Conservation (phyloP, 768 basidiomycete genomes). For the Lactarius psammicola region DNA sequence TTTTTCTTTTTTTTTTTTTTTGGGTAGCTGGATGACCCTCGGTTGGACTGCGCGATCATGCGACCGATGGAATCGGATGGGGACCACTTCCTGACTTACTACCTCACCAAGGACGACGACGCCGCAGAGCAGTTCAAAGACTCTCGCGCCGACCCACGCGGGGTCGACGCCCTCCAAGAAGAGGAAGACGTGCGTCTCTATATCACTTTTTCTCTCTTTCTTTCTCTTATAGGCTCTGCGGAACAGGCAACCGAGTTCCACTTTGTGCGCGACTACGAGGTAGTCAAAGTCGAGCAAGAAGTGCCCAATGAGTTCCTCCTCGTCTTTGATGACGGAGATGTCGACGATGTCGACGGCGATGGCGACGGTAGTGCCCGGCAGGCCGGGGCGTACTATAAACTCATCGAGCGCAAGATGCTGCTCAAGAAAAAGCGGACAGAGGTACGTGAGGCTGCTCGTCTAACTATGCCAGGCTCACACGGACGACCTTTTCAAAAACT, state of each 20-base stretch:
- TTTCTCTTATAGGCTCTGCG: neutral
- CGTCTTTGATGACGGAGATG: conserved; percentile 59
- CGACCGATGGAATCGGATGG: conserved; percentile 87
- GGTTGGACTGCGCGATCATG: conserved; percentile 81
- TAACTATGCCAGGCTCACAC: neutral
- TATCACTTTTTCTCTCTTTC: no score
- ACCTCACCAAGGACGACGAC: conserved; percentile 74
- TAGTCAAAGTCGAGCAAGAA: conserved; percentile 82
- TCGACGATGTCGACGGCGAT: conserved; percentile 34
- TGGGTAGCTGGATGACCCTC: conserved; percentile 66
- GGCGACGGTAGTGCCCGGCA: conserved; percentile 33
- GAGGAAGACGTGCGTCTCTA: conserved; percentile 51
- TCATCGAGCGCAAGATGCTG: conserved; percentile 84
- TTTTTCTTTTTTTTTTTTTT: no score
- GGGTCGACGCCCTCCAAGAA: conserved; percentile 45
- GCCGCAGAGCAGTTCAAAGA: conserved; percentile 65
- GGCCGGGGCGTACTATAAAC: conserved; percentile 81
- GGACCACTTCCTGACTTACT: conserved; percentile 85
- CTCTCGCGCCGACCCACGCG: conserved; percentile 43
- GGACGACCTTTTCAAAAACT: no score
- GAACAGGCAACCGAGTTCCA: conserved; percentile 66
- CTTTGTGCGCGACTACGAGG: conserved; percentile 83
- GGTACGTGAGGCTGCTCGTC: conserved; percentile 43
- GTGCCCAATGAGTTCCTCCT: conserved; percentile 82
- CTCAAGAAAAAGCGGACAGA: conserved; percentile 82